A percentile compares a stretch with the other conserved stretches of the same genome.
phyloP scores from a whole-genome alignment of 768 basidiomycete genomes.

The Boletus patriciae region DNA sequence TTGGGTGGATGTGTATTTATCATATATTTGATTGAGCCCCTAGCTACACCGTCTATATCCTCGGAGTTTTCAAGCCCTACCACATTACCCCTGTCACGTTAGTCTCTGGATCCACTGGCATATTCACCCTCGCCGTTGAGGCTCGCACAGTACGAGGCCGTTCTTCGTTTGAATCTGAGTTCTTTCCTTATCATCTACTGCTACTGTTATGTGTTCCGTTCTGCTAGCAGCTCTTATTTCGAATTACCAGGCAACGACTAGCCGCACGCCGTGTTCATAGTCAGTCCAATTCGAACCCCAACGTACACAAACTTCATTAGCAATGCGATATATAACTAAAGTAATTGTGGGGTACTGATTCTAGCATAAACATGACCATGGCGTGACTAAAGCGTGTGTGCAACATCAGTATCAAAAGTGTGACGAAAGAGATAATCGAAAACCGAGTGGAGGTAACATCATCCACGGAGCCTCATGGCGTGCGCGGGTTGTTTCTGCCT shows the following conservation, averaged over 20 bases:
- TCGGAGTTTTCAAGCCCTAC: constrained; percentile 2
- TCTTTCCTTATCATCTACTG: background rate
- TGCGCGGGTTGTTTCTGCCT: constrained; percentile 10
- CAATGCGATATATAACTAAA: constrained; percentile 14
- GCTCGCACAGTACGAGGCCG: background rate
- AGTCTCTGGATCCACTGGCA: background rate
- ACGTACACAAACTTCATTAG: constrained; percentile 10
- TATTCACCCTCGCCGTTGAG: background rate
- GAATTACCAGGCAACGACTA: background rate
- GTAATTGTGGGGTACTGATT: constrained; percentile 21
- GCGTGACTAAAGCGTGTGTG: background rate
- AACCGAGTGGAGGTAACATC: constrained; percentile 2
- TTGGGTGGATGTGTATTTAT: constrained; percentile 27
- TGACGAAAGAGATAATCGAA: background rate
- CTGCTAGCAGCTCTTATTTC: background rate
- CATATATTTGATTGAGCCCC: constrained; percentile 18
- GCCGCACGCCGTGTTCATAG: background rate
- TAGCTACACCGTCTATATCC: constrained; percentile 14
- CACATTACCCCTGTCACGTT: constrained; percentile 4
- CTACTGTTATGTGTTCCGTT: background rate
- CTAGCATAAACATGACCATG: background rate
- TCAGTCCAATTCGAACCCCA: background rate
- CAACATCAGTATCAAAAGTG: constrained; percentile 2
- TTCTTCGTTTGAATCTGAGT: background rate
- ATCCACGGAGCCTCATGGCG: constrained; percentile 30